phyloP scores from a whole-genome alignment of 352 stramenopile species.

The Phytophthora fragariae region DNA sequence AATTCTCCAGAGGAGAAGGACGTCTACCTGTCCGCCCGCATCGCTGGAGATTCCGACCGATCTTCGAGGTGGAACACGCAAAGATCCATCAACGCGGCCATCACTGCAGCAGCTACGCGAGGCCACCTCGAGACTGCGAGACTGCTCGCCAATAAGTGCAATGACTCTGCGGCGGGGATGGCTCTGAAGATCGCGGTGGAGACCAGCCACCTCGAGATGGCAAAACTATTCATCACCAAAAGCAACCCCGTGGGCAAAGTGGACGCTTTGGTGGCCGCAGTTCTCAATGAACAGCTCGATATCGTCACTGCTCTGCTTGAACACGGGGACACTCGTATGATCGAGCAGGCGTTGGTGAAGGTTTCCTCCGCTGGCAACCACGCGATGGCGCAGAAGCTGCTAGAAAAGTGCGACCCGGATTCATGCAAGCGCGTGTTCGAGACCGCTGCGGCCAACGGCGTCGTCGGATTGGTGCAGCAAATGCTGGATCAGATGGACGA shows the following conservation, averaged over 20 bases:
- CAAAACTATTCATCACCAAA: slow-evolving; percentile 19
- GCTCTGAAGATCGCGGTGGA: slow-evolving; percentile 14
- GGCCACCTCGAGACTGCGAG: slow-evolving; percentile 5
- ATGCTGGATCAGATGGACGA: slow-evolving; percentile 25
- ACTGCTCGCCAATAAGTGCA: slow-evolving; percentile 19
- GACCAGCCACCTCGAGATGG: slow-evolving; percentile 17
- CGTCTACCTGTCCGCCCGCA: slow-evolving; percentile 4
- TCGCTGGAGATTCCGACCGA: background rate
- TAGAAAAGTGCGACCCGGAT: slow-evolving; percentile 12
- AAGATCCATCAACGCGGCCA: slow-evolving; percentile 17
- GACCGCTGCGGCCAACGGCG: slow-evolving; percentile 16
- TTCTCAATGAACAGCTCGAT: slow-evolving; percentile 1
- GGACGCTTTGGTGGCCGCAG: slow-evolving; percentile 18
- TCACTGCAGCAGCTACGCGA: slow-evolving; percentile 9
- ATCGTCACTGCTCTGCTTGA: slow-evolving; percentile 14
- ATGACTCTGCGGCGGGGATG: slow-evolving; percentile 8
- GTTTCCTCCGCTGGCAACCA: slow-evolving; percentile 23
- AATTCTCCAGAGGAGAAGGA: slow-evolving; percentile 22
- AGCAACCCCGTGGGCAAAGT: slow-evolving; percentile 17
- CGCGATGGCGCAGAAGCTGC: slow-evolving; percentile 8
- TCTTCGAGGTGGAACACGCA: slow-evolving; percentile 19
- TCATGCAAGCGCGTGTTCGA: slow-evolving; percentile 25
- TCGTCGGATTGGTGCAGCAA: slow-evolving; percentile 18
- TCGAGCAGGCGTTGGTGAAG: slow-evolving; percentile 28
- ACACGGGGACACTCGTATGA: slow-evolving; percentile 9